Evolutionary conservation across 306 rosid species (phyloP), one percentile per base, ranked within the genome.

Genomic region (Myrica gale): DNA sequence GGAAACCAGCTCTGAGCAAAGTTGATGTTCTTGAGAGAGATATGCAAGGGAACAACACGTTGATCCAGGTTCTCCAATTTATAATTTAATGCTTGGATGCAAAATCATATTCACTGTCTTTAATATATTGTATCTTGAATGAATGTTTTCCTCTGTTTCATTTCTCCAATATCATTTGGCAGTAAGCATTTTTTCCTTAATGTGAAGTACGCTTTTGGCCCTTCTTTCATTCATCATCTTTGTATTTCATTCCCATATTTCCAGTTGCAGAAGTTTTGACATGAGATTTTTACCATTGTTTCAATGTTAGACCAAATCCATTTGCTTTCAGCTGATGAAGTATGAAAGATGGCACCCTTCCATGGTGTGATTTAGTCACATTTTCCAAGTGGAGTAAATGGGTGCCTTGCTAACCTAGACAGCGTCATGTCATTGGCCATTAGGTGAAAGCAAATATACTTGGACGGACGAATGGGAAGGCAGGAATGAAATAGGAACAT

Each of bases 1-100:
- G 98, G 58, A 95, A 92, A 85, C 96, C 92, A 69, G 90, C 98
- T 39, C 87, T 85, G 73, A 95, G 96, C 82, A 84, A 72, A 76
- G 96, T 89, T 77, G 82, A 84, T 50, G 87, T 92, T 85, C 86
- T 95, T 42, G 88, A 92, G 81, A 90, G 88, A 74, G 83, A 85
- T 52, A 51, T 76, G 55, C 76, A 83, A 74, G 86, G 85, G 80
- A 88, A 92, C 74, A 80, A 80, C 86, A 90, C 98, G 41, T 82
- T 92, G 79, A 88, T 95, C 79, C 93, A 90, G 98, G 97, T 95
- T 69, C 39, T 55, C 76, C 41, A 42, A 6, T 56, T 73, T 43
- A 16, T 51, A 39, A 41, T 58, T 43, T 50, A 51, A 39, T 44
- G 48, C 16, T 41, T 63, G 44, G 51, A 69, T 39, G 68, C 61